Percentiles rank a stretch among this genome's conserved stretches.
phyloP scores from a whole-genome alignment of 306 rosid species.

The Sesbania bispinosa region DNA sequence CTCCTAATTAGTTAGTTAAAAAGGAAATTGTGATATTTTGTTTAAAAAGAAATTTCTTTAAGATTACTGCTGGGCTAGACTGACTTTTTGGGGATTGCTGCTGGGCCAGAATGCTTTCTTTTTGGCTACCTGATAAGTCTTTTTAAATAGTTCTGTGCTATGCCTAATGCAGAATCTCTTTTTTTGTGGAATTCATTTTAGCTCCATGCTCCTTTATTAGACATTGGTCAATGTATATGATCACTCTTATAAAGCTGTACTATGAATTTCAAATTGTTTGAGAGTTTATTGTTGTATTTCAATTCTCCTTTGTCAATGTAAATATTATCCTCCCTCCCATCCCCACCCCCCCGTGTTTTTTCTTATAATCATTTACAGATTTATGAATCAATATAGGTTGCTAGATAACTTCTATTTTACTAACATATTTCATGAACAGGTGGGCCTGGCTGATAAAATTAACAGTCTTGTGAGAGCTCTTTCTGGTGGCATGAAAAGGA shows the following conservation, averaged over 20 bases:
- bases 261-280: not conserved
- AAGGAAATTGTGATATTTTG: too few relatives aligned
- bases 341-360: not conserved
- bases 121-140: too few relatives aligned
- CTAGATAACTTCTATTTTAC: constrained; percentile 26
- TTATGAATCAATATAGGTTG: constrained; percentile 15
- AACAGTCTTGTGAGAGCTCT: constrained; percentile 70
- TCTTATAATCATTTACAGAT: not conserved
- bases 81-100: too few relatives aligned
- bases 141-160: too few relatives aligned
- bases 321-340: not conserved
- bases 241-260: not conserved
- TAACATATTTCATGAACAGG: constrained; percentile 65
- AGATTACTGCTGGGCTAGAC: too few relatives aligned
- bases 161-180: too few relatives aligned
- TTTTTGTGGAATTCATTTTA: not conserved
- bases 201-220: not conserved
- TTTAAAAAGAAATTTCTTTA: too few relatives aligned
- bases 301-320: not conserved
- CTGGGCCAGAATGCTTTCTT: too few relatives aligned
- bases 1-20: too few relatives aligned
- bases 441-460: constrained; percentile 90
- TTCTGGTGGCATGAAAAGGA: constrained; percentile 99
- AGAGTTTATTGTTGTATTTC: not conserved
- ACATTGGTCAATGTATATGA: not conserved